Conservation (phyloP, 2,329 filamentous ascomycete species). For the Colletotrichum tofieldiae region DNA sequence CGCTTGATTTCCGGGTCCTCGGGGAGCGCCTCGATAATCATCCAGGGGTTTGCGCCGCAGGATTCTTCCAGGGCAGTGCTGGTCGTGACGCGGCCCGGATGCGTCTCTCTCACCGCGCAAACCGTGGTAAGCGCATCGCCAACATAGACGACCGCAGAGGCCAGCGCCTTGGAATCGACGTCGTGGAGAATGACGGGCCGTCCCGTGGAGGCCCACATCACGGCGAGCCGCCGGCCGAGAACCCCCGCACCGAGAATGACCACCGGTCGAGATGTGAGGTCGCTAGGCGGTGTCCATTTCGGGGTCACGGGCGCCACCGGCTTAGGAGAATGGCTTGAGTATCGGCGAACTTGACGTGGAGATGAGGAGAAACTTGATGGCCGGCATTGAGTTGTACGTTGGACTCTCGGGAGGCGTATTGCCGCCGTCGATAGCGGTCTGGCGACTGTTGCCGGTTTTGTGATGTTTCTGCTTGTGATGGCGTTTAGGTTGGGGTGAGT, state of each 20-base stretch:
- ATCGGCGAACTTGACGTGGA: constrained; percentile 24
- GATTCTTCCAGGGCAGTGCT: constrained; percentile 46
- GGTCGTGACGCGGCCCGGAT: constrained; percentile 48
- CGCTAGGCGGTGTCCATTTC: constrained; percentile 47
- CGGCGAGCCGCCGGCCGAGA: constrained; percentile 57
- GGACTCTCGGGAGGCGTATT: constrained; percentile 15
- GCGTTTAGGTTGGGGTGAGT: constrained; percentile 18
- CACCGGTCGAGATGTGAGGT: constrained; percentile 55
- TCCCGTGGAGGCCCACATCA: constrained; percentile 50
- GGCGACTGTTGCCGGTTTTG: background rate
- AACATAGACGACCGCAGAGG: constrained; percentile 51
- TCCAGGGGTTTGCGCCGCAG: constrained; percentile 45
- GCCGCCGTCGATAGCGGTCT: constrained; percentile 8
- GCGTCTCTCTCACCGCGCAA: constrained; percentile 48
- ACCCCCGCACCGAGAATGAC: constrained; percentile 59
- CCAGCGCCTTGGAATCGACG: constrained; percentile 45
- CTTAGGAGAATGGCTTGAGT: constrained; percentile 31
- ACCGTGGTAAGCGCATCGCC: constrained; percentile 52
- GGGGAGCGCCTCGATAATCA: constrained; percentile 53
- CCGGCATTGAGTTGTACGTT: constrained; percentile 25
- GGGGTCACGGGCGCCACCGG: constrained; percentile 10
- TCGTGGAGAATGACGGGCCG: constrained; percentile 51
- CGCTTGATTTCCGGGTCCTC: constrained; percentile 52
- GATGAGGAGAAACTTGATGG: constrained; percentile 31
- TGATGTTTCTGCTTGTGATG: constrained; percentile 18